Conservation (phyloP, 2,329 filamentous ascomycete genomes). For the Trichoderma hamatum region DNA sequence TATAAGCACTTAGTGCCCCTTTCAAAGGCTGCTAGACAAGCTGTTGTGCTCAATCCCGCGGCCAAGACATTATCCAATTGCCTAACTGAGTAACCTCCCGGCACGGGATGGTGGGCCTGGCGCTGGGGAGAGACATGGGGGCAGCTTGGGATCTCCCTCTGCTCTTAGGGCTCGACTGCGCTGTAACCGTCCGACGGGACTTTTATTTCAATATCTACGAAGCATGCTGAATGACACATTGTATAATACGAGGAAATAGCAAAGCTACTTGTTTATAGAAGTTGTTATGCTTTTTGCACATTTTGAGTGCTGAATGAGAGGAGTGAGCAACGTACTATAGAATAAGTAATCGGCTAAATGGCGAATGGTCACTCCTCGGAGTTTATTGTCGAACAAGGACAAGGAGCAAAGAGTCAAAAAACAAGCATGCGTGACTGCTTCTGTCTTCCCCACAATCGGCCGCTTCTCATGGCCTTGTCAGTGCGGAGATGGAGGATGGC, state of each 20-base stretch:
- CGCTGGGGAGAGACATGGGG: neutral
- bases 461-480: constrained; percentile 5
- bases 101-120: constrained; percentile 7
- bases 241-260: neutral
- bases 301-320: too few species aligned
- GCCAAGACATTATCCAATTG: constrained; percentile 23
- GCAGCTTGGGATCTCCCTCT: neutral
- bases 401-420: neutral
- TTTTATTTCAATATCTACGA: neutral
- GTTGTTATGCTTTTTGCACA: too few species aligned
- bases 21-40: neutral
- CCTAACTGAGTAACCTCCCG: constrained; percentile 17
- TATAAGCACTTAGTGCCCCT: neutral
- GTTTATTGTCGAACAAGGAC: neutral
- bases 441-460: constrained; percentile 22
- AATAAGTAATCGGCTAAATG: neutral
- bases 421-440: constrained; percentile 19
- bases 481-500: constrained; percentile 10
- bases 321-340: neutral
- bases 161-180: constrained; percentile 10
- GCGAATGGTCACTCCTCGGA: neutral
- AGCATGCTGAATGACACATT: constrained; percentile 15
- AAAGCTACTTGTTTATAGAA: neutral
- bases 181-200: constrained; percentile 14
- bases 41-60: neutral